Evolutionary conservation across 1,284 basidiomycete species (phyloP).

Genomic region (Laetiporus sulphureus): DNA sequence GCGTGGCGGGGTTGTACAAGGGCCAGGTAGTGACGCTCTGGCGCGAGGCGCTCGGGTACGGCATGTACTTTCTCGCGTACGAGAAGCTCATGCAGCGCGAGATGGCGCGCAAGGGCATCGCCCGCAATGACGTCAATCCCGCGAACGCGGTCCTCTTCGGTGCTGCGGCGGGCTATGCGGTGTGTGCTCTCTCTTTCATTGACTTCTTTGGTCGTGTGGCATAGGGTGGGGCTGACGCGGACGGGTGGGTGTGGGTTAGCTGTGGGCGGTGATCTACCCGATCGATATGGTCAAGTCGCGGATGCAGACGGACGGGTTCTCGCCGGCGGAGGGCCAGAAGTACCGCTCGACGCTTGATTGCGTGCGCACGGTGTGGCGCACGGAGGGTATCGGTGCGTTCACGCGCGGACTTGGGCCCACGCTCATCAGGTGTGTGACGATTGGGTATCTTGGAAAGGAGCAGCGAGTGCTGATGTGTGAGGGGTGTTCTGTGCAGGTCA

Average conservation of each 20-base stretch:
- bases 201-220: not conserved
- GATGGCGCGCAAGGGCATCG: slow-evolving; percentile 62
- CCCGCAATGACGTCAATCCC: slow-evolving; percentile 71
- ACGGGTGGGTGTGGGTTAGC: slow-evolving; percentile 30
- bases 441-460: not conserved
- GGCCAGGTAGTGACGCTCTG: slow-evolving; percentile 88
- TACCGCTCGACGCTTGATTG: slow-evolving; percentile 84
- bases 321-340: slow-evolving; percentile 64
- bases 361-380: slow-evolving; percentile 71
- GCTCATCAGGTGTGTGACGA: slow-evolving; percentile 66
- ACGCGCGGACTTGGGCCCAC: slow-evolving; percentile 88
- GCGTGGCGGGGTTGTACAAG: slow-evolving; percentile 85
- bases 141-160: slow-evolving; percentile 79
- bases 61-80: slow-evolving; percentile 89
- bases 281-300: slow-evolving; percentile 94
- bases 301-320: slow-evolving; percentile 91
- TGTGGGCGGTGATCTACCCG: slow-evolving; percentile 86
- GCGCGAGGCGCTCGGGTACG: slow-evolving; percentile 84
- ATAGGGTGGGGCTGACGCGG: not conserved
- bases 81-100: slow-evolving; percentile 89
- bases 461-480: too few relatives aligned
- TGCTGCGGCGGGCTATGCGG: slow-evolving; percentile 79
- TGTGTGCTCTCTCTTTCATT: slow-evolving; percentile 33
- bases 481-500: too few relatives aligned
- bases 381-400: slow-evolving; percentile 83